Conservation (phyloP, 2,329 filamentous ascomycete genomes). For the Colletotrichum neosansevieriae region DNA sequence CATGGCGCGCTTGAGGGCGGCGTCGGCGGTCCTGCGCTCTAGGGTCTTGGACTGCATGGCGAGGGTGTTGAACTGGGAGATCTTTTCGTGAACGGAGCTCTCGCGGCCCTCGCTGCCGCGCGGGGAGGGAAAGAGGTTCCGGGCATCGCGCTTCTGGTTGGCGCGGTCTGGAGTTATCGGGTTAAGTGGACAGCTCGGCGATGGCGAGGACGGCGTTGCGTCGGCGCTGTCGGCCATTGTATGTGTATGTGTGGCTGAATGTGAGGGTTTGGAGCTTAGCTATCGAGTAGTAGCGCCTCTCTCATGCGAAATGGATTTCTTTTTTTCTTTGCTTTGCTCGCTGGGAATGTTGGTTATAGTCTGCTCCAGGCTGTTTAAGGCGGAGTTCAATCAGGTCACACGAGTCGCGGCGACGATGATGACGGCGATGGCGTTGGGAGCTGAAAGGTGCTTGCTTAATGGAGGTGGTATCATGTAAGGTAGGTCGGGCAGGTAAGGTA, state of each 20-base stretch:
- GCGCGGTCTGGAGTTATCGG: constrained; percentile 73
- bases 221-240: constrained; percentile 60
- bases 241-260: neutral
- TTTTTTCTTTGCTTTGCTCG: neutral
- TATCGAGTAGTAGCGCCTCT: neutral
- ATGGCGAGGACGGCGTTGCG: constrained; percentile 56
- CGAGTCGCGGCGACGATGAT: neutral
- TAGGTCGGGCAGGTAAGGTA: constrained; percentile 17
- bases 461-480: constrained; percentile 33
- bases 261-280: neutral
- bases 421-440: constrained; percentile 17
- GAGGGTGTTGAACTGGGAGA: constrained; percentile 79
- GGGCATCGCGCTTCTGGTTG: constrained; percentile 61
- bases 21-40: constrained; percentile 74
- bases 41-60: constrained; percentile 70
- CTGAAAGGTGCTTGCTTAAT: constrained; percentile 22
- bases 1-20: constrained; percentile 74
- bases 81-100: constrained; percentile 74
- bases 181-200: constrained; percentile 67
- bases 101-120: constrained; percentile 58
- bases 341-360: neutral
- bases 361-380: constrained; percentile 28
- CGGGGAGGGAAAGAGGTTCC: constrained; percentile 52
- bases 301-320: constrained; percentile 1
- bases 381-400: constrained; percentile 6